These are phyloP conservation scores for Phoenix roebelenii DNA, from an alignment of 176 grass and related monocot genomes.

Conservation along the genomic window DNA sequence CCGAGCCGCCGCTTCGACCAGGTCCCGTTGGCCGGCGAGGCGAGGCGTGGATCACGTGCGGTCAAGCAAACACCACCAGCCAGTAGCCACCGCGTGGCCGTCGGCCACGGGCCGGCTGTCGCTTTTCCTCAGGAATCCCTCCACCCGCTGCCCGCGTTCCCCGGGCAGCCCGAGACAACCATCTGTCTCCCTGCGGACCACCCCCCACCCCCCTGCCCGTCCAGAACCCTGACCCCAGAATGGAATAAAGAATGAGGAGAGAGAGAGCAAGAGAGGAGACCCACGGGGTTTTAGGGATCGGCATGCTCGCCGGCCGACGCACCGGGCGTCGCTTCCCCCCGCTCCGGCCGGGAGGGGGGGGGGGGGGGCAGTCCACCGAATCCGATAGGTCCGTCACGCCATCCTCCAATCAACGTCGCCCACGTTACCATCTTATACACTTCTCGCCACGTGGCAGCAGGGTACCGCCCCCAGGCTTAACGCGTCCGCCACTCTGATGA, in stretches of 20 bases:
- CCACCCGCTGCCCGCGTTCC: slow-evolving; percentile 7
- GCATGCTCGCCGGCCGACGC: too few species aligned
- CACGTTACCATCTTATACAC: too few species aligned
- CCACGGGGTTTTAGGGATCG: slow-evolving; percentile 3
- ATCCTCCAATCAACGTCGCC: too few species aligned
- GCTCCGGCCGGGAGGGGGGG: background rate
- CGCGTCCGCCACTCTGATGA: too few species aligned
- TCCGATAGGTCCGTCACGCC: too few species aligned
- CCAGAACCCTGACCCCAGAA: too few species aligned
- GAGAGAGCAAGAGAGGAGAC: too few species aligned
- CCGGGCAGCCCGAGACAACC: background rate
- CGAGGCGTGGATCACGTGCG: slow-evolving; percentile 17
- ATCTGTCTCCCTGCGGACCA: background rate
- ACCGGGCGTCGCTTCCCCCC: background rate
- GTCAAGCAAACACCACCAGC: slow-evolving; percentile 12
- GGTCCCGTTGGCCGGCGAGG: background rate
- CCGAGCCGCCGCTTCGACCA: slow-evolving; percentile 8
- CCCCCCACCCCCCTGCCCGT: background rate
- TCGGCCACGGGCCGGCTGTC: slow-evolving; percentile 45
- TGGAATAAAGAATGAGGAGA: too few species aligned
- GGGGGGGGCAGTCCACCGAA: too few species aligned
- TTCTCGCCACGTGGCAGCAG: too few species aligned
- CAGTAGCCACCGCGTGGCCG: slow-evolving; percentile 29
- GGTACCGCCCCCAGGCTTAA: too few species aligned
- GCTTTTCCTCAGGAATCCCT: slow-evolving; percentile 40